Evolutionary conservation across 2,329 filamentous ascomycete species (phyloP).

Genomic region (Aspergillus udagawae): DNA sequence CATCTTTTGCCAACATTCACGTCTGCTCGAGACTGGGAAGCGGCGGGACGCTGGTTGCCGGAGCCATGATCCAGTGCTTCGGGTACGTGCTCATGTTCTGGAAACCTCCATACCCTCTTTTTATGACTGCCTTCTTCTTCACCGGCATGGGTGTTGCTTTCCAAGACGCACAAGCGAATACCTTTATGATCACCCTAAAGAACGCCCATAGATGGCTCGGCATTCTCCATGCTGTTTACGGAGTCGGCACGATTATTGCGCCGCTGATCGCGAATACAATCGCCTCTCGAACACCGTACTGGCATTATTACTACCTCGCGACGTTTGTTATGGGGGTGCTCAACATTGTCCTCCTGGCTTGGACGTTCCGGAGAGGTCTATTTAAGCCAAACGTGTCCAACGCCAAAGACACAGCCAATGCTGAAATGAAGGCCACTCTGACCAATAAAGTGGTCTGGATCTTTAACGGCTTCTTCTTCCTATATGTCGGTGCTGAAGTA

Average conservation of each 20-base stretch:
- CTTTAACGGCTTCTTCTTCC: constrained; percentile 22
- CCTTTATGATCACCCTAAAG: constrained; percentile 19
- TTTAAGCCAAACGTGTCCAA: constrained; percentile 17
- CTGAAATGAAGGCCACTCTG: constrained; percentile 17
- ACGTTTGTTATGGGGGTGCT: constrained; percentile 12
- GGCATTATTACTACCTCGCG: constrained; percentile 22
- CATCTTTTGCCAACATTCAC: constrained; percentile 22
- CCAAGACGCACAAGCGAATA: constrained; percentile 21
- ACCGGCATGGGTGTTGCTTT: constrained; percentile 19
- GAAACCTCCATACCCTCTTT: constrained; percentile 18
- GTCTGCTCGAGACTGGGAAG: constrained; percentile 20
- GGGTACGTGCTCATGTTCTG: constrained; percentile 22
- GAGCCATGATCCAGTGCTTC: constrained; percentile 14
- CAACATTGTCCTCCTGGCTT: constrained; percentile 12
- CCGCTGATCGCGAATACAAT: constrained; percentile 22
- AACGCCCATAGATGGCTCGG: constrained; percentile 22
- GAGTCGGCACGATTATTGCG: constrained; percentile 17
- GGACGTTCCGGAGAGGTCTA: constrained; percentile 18
- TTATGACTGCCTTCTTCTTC: constrained; percentile 20
- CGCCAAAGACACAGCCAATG: constrained; percentile 16
- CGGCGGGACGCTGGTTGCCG: constrained; percentile 19
- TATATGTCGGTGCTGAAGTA: constrained; percentile 22
- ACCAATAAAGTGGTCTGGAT: constrained; percentile 18
- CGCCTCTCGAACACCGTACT: constrained; percentile 15
- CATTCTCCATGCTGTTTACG: constrained; percentile 20